These are phyloP conservation scores for Bonia amplexicaulis DNA, from an alignment of 176 grass and related monocot genomes.

Conservation along the genomic window DNA sequence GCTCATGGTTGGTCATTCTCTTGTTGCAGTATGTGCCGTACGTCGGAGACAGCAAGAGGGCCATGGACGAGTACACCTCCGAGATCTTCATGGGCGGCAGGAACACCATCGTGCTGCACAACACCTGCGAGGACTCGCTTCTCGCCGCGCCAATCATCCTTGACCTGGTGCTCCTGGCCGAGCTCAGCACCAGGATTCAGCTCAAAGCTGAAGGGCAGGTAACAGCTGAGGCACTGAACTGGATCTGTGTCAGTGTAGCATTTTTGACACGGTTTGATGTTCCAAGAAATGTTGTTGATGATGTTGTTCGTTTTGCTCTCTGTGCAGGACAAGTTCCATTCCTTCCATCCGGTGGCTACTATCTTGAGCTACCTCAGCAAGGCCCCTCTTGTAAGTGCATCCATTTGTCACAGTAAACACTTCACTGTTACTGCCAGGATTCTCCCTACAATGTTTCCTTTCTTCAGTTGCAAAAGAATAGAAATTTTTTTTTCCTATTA, in stretches of 20 bases:
- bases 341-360: constrained; percentile 76
- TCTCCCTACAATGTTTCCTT: not conserved
- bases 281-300: not conserved
- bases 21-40: constrained; percentile 66
- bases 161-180: constrained; percentile 67
- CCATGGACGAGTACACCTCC: constrained; percentile 87
- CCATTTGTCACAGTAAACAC: not conserved
- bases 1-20: not conserved
- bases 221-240: not conserved
- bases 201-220: constrained; percentile 74
- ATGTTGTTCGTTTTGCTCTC: not conserved
- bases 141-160: constrained; percentile 75
- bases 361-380: constrained; percentile 90
- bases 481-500: too few species aligned
- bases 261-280: not conserved
- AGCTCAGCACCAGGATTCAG: constrained; percentile 78
- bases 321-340: constrained; percentile 74
- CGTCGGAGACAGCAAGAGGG: constrained; percentile 79
- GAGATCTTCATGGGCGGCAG: constrained; percentile 88
- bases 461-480: not conserved
- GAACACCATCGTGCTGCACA: constrained; percentile 80
- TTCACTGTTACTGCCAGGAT: not conserved
- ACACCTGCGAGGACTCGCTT: constrained; percentile 83
- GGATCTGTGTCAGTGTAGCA: not conserved
- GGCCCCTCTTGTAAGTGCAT: constrained; percentile 76